Evolutionary conservation across 108 stramenopile genomes (phyloP), one percentile per base, ranked within the genome.

Genomic region (Pseudonitzschia delicatissima): DNA sequence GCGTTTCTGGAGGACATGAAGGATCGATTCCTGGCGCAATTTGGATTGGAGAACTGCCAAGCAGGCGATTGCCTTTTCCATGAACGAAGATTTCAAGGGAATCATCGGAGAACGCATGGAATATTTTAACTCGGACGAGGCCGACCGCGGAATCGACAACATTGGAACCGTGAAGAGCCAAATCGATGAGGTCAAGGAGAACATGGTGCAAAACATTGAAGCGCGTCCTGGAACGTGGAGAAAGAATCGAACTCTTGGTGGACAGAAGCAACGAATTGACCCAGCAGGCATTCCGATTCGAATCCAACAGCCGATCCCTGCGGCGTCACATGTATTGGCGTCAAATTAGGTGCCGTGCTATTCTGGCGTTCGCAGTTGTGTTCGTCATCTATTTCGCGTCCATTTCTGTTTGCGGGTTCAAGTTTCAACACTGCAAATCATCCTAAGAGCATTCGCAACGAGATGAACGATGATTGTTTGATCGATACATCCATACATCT

Each of bases 171-270:
- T 96, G 66, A 90, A 97, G 71, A 76, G 68, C 48, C 94, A 96
- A 68, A 88, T 99, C 66, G 98, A 97, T 44, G 93, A 94, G 53
- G 97, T 98, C 36, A 94, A 95, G 68, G 87, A 80, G 35, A 90
- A 90, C 45, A 98, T 98, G 97, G 92, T 99, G 8, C 84, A 97
- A 59, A 99, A 98, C 58, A 96, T 99, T 77, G 94, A n/a, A 96
- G 70, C 90, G 90, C 72, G 90, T 97, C 28, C 70, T 97, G 77
- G 92, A 95, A 66, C 72, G 99, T 15, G 99, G 99, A 31, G 99
- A 99, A 72, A 96, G 96, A 63, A 92, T 99, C 66, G 99, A 99
- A 74, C 71, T 99, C 55, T 74, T 99, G 40, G 99, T 99, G 34
- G 99, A 99, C 73, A 96, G 97, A 74, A 97, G 94, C 12, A 97